Evolutionary conservation across 2,329 filamentous ascomycete genomes (phyloP), one percentile per base, ranked within the genome.

Genomic region (Alternaria panax): DNA sequence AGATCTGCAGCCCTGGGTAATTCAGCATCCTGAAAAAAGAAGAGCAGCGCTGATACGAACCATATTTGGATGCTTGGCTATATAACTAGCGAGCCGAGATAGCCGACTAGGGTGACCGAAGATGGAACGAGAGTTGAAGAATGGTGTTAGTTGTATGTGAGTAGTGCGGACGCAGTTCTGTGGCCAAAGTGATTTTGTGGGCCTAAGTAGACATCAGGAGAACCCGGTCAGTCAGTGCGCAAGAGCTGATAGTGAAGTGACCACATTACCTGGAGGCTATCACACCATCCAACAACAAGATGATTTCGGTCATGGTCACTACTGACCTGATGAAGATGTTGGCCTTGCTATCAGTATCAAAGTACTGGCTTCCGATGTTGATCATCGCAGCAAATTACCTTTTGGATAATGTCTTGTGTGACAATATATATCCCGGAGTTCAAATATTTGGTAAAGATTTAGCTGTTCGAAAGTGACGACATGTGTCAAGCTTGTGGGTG

Each of bases 181-280:
- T 24, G 27, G 27, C 20, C 24, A 25, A 20, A 11, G 27, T 20
- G 12, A 20, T 20, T 18, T 30, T 38, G 18, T 8, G n/a, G 9
- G 9, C 18, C 34, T 5, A 46, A 30, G 25, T 28, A 45, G 9
- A 45, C 24, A 30, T 24, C 28, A 30, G 43, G 28, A 14, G 42
- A 20, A 7, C n/a, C 24, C 18, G 27, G 27, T 30, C n/a, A 30
- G 43, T 25, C 43, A 30, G 27, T 12, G n/a, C n/a, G 25, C 43
- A 20, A 30, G 20, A 24, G 45, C 20, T 30, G 4, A 24, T 11
- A 40, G 32, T 40, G 36, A 11, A 41, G 27, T 38, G 22, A 20
- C 40, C 18, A 14, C 11, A 7, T 45, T 45, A 42, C 40, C 65
- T 47, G 59, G 62, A 27, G 18, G 30, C 20, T 34, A 12, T 30